Evolutionary conservation across 1,284 basidiomycete genomes (phyloP).

Genomic region (Apiotrichum porosum): DNA sequence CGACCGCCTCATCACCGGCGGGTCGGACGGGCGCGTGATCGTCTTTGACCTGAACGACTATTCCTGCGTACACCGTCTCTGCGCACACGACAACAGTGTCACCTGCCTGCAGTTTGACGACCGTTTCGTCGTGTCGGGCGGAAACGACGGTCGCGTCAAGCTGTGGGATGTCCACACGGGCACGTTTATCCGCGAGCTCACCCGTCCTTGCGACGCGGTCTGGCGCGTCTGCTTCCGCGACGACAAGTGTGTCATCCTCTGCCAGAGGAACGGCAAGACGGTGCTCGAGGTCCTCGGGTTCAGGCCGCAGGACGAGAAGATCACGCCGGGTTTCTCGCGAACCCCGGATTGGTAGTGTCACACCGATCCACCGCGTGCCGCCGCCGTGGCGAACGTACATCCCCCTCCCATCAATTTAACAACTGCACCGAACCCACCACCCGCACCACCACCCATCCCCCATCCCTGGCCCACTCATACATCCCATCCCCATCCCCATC

Average conservation of each 20-base stretch:
- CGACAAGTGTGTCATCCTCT: conserved; percentile 76
- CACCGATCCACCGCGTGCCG: neutral
- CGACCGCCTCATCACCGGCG: conserved; percentile 76
- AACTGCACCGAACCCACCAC: no score
- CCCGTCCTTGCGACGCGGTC: conserved; percentile 69
- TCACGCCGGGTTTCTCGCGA: conserved; percentile 2
- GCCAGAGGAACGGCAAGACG: conserved; percentile 75
- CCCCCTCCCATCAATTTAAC: no score
- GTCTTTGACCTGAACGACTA: conserved; percentile 69
- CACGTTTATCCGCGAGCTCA: conserved; percentile 67
- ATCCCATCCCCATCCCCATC: no score
- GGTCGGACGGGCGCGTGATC: conserved; percentile 89
- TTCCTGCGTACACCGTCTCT: conserved; percentile 49
- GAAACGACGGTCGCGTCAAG: conserved; percentile 87
- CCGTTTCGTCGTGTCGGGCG: conserved; percentile 60
- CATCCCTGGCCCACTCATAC: no score
- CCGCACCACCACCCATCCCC: no score
- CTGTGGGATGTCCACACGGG: conserved; percentile 74
- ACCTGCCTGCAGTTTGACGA: conserved; percentile 85
- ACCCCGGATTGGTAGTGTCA: conserved; percentile 19
- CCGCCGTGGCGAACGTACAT: no score
- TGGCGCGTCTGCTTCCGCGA: conserved; percentile 80
- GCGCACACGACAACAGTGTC: conserved; percentile 84
- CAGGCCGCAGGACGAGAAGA: conserved; percentile 34
- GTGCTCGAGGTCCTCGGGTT: conserved; percentile 70